Evolutionary conservation across 495 filamentous ascomycete species (phyloP).

Genomic region (Penicillium pulvis): DNA sequence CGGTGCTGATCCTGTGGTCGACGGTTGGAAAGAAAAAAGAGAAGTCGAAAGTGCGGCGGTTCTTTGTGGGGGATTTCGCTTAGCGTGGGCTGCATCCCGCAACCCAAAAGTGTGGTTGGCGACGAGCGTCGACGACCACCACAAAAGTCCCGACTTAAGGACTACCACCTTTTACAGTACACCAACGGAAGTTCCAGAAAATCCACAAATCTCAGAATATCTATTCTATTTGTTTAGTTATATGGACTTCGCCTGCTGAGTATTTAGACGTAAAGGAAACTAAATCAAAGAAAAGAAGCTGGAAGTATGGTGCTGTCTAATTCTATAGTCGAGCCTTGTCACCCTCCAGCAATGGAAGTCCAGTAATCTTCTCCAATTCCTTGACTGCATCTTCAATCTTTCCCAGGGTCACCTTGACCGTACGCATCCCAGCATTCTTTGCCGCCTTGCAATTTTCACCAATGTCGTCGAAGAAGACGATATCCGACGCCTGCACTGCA

Average conservation of each 20-base stretch:
- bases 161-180: neutral
- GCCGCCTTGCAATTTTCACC: conserved; percentile 88
- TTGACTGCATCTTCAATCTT: conserved; percentile 73
- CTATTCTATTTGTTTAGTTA: neutral
- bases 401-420: conserved; percentile 81
- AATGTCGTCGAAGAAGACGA: conserved; percentile 95
- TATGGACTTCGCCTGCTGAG: neutral
- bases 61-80: conserved; percentile 50
- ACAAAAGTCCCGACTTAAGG: conserved; percentile 3
- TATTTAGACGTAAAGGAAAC: neutral
- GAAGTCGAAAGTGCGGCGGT: conserved; percentile 34
- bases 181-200: neutral
- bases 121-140: conserved; percentile 33
- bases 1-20: conserved; percentile 35
- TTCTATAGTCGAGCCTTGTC: conserved; percentile 40
- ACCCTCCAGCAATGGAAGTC: conserved; percentile 54
- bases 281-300: neutral
- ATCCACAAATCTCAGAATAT: neutral
- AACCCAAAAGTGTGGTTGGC: conserved; percentile 41
- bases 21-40: conserved; percentile 28
- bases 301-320: neutral
- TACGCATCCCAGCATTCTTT: conserved; percentile 72
- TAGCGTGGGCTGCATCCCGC: conserved; percentile 49
- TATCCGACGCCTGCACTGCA: conserved; percentile 62
- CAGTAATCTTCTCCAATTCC: conserved; percentile 64